Evolutionary conservation across 2,329 filamentous ascomycete species (phyloP), one percentile per base, ranked within the genome.

Genomic region (Colletotrichum sp.): DNA sequence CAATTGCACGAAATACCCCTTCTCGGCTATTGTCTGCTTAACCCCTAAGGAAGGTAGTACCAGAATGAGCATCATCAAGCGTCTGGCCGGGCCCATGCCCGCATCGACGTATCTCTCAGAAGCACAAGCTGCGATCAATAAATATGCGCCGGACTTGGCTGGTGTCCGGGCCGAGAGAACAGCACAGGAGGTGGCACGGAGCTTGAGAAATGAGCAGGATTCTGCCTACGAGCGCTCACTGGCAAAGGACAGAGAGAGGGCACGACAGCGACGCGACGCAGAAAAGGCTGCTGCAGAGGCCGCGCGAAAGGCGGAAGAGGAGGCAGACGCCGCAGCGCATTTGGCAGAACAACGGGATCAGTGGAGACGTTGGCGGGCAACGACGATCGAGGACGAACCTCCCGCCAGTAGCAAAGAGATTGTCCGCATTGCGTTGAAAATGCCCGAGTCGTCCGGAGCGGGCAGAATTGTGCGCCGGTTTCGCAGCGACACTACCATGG

Each of bases 201-300:
- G 88, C 80, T 88, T 99, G 39, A 92, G 96, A n/a, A 91, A 94
- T 76, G 93, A 98, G 84, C 97, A 99, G 83, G 96, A 99, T 83
- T 94, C 92, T 12, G 97, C 97, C 1, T 99, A 99, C 84, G 96
- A 99, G 85, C 92, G 96, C 77, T 98, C 95, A 0, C 88, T 99
- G 34, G 96, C 96, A 12, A 92, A 93, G 76, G 97, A 99, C 84
- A 90, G 96, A 52, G 96, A 98, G 84, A 93, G 96, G 24, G 94
- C 95, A 1, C 90, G 95, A 36, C 92, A 94, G 83, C 92, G 92
- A 82, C 91, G 91, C 66, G 96, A 98, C 83, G 95, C 94, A 3
- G 95, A 95, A 73, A 91, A 91, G 24, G 91, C 91, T 0, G 94
- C 94, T 21, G 91, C 90, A 32, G 93, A 93, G 78, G 94, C 92